A percentile compares a stretch with the other conserved stretches of the same genome.
phyloP scores from a whole-genome alignment of 305 asterid genomes.

The Rubia tinctorum region DNA sequence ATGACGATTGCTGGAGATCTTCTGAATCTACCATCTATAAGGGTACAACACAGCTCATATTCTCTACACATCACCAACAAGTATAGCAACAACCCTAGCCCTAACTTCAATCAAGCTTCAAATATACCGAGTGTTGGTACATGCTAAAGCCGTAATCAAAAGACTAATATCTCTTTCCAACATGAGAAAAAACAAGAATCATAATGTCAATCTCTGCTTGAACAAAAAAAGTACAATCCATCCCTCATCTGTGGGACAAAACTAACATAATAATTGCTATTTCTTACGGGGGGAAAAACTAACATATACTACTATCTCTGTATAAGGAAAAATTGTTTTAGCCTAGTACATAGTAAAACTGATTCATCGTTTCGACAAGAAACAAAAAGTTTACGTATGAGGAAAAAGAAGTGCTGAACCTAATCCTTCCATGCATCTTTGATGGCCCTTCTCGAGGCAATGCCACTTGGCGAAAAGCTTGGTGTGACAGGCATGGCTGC shows the following conservation, averaged over 20 bases:
- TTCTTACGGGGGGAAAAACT: not conserved
- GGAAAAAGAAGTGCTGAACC: not conserved
- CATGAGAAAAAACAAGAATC: not conserved
- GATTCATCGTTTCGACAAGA: not conserved
- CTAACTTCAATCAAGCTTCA: too few species aligned
- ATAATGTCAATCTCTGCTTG: too few species aligned
- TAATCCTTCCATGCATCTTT: slow-evolving; percentile 87
- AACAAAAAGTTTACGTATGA: not conserved
- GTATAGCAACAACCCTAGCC: too few species aligned
- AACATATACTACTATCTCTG: not conserved
- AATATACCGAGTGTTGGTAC: too few species aligned
- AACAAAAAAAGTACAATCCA: too few species aligned
- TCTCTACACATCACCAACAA: too few species aligned
- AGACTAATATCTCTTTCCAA: not conserved
- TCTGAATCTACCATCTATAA: too few species aligned
- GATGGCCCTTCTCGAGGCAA: slow-evolving; percentile 47
- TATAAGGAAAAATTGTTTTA: not conserved
- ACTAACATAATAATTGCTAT: not conserved
- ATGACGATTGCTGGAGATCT: too few species aligned
- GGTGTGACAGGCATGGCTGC: slow-evolving; percentile 62
- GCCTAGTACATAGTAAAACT: not conserved
- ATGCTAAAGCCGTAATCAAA: too few species aligned
- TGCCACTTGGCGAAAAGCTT: slow-evolving; percentile 50
- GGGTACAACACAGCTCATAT: too few species aligned
- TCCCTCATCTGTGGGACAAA: not conserved